Evolutionary conservation across 192 early-diverging fungal species (phyloP).

Genomic region (Backusella tuberculispora): DNA sequence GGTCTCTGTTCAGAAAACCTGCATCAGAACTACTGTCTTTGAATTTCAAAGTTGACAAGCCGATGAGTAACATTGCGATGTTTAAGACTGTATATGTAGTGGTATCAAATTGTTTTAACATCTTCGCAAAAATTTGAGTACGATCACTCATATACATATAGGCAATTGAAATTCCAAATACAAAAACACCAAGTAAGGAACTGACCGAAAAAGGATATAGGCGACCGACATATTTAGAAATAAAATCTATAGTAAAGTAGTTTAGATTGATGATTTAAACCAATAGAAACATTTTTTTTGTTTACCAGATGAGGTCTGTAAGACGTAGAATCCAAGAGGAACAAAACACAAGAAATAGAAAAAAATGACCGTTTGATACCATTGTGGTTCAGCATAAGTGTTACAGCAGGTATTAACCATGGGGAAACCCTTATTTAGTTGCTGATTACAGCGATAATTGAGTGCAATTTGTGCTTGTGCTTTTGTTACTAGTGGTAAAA

Average conservation of each 20-base stretch:
- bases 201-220: constrained; percentile 43
- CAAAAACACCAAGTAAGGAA: constrained; percentile 49
- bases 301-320: constrained; percentile 5
- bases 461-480: constrained; percentile 61
- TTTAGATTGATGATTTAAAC: neutral
- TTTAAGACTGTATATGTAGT: constrained; percentile 54
- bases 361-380: constrained; percentile 48
- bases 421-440: constrained; percentile 40
- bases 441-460: constrained; percentile 66
- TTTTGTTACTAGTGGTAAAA: constrained; percentile 46
- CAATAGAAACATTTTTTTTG: neutral
- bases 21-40: constrained; percentile 44
- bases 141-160: constrained; percentile 73
- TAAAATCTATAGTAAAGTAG: neutral
- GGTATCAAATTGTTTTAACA: constrained; percentile 60
- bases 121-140: constrained; percentile 67
- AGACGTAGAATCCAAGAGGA: constrained; percentile 38
- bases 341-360: constrained; percentile 44
- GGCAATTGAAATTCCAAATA: constrained; percentile 58
- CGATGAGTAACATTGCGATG: constrained; percentile 44
- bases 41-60: constrained; percentile 46
- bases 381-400: constrained; percentile 48
- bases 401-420: constrained; percentile 64
- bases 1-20: constrained; percentile 73
- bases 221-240: neutral